phyloP scores from a whole-genome alignment of 192 early-diverging fungal genomes.

The Rhizophagus clarus region DNA sequence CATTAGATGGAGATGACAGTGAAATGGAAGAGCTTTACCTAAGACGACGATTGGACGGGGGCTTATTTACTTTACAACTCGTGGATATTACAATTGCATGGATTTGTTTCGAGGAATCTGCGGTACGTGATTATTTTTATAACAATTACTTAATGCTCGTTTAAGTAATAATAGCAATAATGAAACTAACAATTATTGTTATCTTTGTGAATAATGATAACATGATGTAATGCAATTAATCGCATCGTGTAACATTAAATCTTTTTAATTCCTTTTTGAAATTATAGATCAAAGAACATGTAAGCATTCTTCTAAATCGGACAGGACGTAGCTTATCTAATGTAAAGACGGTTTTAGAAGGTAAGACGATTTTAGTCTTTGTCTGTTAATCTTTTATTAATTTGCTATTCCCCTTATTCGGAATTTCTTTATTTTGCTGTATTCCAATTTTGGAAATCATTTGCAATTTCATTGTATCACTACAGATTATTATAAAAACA shows the following conservation, averaged over 20 bases:
- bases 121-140: slow-evolving; percentile 28
- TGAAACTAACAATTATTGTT: not conserved
- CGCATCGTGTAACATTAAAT: not conserved
- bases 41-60: slow-evolving; percentile 69
- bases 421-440: not conserved
- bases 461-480: not conserved
- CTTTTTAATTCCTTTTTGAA: not conserved
- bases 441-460: slow-evolving; percentile 18
- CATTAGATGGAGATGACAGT: slow-evolving; percentile 50
- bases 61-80: slow-evolving; percentile 80
- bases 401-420: not conserved
- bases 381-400: not conserved
- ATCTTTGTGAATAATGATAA: not conserved
- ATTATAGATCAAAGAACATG: slow-evolving; percentile 41
- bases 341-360: slow-evolving; percentile 48
- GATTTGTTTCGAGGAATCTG: slow-evolving; percentile 57
- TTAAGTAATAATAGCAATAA: not conserved
- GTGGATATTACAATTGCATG: slow-evolving; percentile 70
- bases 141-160: slow-evolving; percentile 14
- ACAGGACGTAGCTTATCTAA: slow-evolving; percentile 48
- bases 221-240: not conserved
- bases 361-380: slow-evolving; percentile 32
- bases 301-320: slow-evolving; percentile 43
- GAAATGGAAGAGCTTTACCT: slow-evolving; percentile 71
- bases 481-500: slow-evolving; percentile 17